Conservation (phyloP, 305 asterid species). For the Solanum hybrid region DNA sequence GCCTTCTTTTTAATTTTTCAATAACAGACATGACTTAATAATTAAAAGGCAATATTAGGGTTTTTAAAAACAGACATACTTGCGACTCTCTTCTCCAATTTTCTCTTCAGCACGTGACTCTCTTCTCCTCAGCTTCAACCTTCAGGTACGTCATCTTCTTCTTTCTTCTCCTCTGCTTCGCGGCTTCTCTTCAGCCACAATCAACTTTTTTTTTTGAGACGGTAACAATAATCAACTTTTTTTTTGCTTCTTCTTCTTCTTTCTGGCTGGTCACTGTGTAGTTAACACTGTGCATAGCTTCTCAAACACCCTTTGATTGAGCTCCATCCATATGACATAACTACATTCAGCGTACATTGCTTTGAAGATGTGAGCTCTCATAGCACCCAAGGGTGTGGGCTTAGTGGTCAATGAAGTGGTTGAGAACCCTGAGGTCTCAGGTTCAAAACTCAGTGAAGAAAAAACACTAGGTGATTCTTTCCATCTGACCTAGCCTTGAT, state of each 20-base stretch:
- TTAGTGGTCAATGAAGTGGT: background rate
- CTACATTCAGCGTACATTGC: background rate
- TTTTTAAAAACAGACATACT: background rate
- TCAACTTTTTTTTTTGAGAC: background rate
- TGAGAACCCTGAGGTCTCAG: background rate
- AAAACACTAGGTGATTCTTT: background rate
- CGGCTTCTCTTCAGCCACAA: background rate
- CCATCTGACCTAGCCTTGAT: background rate
- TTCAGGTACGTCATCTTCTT: background rate
- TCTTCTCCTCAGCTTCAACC: background rate
- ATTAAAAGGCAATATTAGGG: background rate
- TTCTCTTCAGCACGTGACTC: background rate
- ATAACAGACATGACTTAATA: background rate
- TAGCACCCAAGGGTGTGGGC: background rate
- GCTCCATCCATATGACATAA: background rate
- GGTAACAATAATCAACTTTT: background rate
- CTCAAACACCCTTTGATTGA: background rate
- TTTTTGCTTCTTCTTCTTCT: background rate
- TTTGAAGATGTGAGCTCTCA: background rate
- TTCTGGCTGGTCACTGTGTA: background rate
- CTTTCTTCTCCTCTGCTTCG: background rate
- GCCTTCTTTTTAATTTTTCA: background rate
- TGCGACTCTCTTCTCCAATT: background rate
- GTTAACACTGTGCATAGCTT: background rate
- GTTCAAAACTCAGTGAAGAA: background rate